Conservation (phyloP, 2,329 filamentous ascomycete species). For the Aspergillus pseudotamarii region DNA sequence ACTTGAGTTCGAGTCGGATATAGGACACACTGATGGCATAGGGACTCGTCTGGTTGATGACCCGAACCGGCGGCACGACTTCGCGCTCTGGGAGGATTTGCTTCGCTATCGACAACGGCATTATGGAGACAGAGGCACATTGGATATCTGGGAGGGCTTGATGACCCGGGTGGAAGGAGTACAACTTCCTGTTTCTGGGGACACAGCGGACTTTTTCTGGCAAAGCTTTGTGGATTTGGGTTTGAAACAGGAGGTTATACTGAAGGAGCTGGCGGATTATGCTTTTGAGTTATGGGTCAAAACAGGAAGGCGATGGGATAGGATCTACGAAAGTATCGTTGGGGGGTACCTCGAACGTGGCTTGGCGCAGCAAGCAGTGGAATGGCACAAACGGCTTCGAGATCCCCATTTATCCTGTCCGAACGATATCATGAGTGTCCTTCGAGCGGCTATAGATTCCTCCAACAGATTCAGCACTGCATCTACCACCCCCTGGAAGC, state of each 20-base stretch:
- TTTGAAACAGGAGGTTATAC: conserved; percentile 34
- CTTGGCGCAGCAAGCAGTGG: conserved; percentile 32
- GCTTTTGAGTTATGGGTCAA: conserved; percentile 43
- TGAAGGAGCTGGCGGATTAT: conserved; percentile 39
- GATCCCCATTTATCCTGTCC: conserved; percentile 32
- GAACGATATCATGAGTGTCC: conserved; percentile 33
- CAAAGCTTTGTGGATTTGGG: conserved; percentile 41
- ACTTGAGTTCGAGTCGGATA: conserved; percentile 46
- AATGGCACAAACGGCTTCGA: conserved; percentile 44
- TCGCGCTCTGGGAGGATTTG: conserved; percentile 49
- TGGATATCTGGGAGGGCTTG: conserved; percentile 46
- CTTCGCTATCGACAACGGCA: conserved; percentile 47
- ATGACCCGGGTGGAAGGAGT: conserved; percentile 33
- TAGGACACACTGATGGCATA: conserved; percentile 38
- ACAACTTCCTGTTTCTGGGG: conserved; percentile 39
- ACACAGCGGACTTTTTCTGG: conserved; percentile 46
- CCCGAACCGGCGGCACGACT: conserved; percentile 34
- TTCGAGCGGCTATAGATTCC: conserved; percentile 31
- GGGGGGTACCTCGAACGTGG: conserved; percentile 37
- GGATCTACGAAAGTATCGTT: conserved; percentile 42
- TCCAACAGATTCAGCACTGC: conserved; percentile 21
- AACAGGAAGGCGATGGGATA: conserved; percentile 42
- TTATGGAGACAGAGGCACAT: conserved; percentile 45
- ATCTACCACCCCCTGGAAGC: conserved; percentile 15
- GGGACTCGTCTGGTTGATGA: conserved; percentile 44